Percentiles rank a stretch among this genome's conserved stretches.
Evolutionary conservation across 2,329 filamentous ascomycete genomes (phyloP).

Genomic region (Microdochium bolleyi): DNA sequence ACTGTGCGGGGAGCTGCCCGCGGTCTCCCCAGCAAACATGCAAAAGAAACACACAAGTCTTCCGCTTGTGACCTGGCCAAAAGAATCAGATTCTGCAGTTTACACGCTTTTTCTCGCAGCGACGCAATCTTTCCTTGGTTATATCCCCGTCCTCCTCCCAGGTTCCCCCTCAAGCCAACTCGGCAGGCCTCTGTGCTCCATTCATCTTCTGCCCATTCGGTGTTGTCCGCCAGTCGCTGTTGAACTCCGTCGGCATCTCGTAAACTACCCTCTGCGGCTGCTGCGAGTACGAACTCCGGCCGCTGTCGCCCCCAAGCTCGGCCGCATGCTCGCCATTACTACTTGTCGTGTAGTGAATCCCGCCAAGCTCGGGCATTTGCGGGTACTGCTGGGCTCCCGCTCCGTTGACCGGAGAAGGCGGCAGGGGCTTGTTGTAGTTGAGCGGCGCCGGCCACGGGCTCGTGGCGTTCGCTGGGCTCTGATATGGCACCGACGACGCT

Average conservation of each 20-base stretch:
- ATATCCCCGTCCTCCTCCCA: background rate
- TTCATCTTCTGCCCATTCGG: background rate
- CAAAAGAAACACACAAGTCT: no score
- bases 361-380: background rate
- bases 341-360: background rate
- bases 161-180: background rate
- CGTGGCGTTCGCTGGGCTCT: background rate
- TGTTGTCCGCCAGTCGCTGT: background rate
- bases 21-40: no score
- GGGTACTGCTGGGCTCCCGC: background rate
- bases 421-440: background rate
- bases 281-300: background rate
- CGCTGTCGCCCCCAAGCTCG: background rate
- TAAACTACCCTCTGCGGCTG: background rate
- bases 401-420: background rate
- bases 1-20: no score
- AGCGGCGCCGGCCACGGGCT: background rate
- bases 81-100: no score
- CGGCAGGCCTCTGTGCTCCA: background rate
- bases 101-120: no score
- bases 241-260: background rate
- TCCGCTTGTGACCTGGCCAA: no score
- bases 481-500: background rate
- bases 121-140: background rate
- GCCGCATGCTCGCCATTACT: background rate